Percentiles rank a stretch among this genome's conserved stretches.
These are phyloP conservation scores for Cladorrhinum samala DNA, from an alignment of 495 filamentous ascomycete species.

Conservation along the genomic window DNA sequence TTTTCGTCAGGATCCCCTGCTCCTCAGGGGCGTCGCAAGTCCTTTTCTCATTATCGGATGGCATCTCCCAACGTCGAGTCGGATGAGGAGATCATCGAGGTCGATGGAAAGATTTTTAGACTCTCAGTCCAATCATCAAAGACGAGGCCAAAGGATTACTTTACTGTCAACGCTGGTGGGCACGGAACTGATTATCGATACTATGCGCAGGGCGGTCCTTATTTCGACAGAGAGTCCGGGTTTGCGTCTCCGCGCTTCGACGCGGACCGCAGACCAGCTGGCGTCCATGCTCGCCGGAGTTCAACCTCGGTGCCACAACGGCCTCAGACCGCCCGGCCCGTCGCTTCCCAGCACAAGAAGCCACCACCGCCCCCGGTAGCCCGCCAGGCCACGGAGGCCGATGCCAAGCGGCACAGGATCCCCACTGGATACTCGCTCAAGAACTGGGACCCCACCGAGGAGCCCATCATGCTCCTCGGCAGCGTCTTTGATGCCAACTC, in stretches of 20 bases:
- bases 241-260: slow-evolving; percentile 40
- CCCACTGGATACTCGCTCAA: slow-evolving; percentile 91
- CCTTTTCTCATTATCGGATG: slow-evolving; percentile 49
- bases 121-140: slow-evolving; percentile 41
- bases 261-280: slow-evolving; percentile 30
- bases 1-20: slow-evolving; percentile 40
- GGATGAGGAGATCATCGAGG: slow-evolving; percentile 54
- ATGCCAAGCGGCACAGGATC: slow-evolving; percentile 74
- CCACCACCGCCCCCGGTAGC: slow-evolving; percentile 22
- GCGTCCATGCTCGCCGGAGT: slow-evolving; percentile 34
- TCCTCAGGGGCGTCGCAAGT: slow-evolving; percentile 43
- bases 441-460: slow-evolving; percentile 96
- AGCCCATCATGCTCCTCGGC: slow-evolving; percentile 84
- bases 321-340: slow-evolving; percentile 40
- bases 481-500: slow-evolving; percentile 98
- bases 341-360: slow-evolving; percentile 30
- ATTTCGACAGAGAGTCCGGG: slow-evolving; percentile 34
- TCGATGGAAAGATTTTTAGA: slow-evolving; percentile 42
- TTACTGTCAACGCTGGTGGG: slow-evolving; percentile 41
- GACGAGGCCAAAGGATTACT: slow-evolving; percentile 34
- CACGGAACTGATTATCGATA: slow-evolving; percentile 52
- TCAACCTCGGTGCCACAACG: slow-evolving; percentile 38
- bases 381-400: slow-evolving; percentile 77
- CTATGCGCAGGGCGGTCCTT: slow-evolving; percentile 44
- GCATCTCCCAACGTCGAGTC: slow-evolving; percentile 49